Evolutionary conservation across 2,329 filamentous ascomycete species (phyloP).

Genomic region (Colletotrichum zoysiae): DNA sequence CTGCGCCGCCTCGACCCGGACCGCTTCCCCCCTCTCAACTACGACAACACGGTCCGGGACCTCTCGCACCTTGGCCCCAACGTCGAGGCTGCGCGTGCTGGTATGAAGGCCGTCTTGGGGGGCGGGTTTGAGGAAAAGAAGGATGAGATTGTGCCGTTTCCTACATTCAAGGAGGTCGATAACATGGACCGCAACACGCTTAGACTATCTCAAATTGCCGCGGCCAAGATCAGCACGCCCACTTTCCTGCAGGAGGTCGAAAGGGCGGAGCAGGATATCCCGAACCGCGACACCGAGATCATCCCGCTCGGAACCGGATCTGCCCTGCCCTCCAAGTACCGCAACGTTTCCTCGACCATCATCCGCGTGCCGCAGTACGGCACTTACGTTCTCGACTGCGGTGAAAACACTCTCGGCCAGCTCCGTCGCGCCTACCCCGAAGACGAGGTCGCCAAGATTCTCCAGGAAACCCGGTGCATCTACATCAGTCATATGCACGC

Average conservation of each 20-base stretch:
- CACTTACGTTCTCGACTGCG: conserved; percentile 91
- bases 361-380: conserved; percentile 86
- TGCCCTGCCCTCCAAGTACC: conserved; percentile 89
- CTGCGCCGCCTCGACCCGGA: conserved; percentile 79
- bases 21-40: conserved; percentile 78
- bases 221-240: conserved; percentile 54
- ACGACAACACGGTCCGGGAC: conserved; percentile 65
- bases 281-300: conserved; percentile 82
- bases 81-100: conserved; percentile 58
- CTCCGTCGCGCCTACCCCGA: conserved; percentile 79
- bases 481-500: conserved; percentile 98
- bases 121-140: conserved; percentile 61
- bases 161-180: conserved; percentile 54
- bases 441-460: conserved; percentile 74
- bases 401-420: conserved; percentile 93
- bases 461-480: conserved; percentile 83
- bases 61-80: conserved; percentile 41
- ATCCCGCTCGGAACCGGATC: conserved; percentile 93
- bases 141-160: conserved; percentile 59
- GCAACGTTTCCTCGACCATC: conserved; percentile 92
- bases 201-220: conserved; percentile 64
- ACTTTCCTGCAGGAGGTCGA: conserved; percentile 64
- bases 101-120: conserved; percentile 61
- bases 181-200: conserved; percentile 59
- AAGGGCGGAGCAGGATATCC: conserved; percentile 72